These are phyloP conservation scores for Melampsora larici-populina DNA, from an alignment of 1,284 basidiomycete genomes.

Conservation along the genomic window DNA sequence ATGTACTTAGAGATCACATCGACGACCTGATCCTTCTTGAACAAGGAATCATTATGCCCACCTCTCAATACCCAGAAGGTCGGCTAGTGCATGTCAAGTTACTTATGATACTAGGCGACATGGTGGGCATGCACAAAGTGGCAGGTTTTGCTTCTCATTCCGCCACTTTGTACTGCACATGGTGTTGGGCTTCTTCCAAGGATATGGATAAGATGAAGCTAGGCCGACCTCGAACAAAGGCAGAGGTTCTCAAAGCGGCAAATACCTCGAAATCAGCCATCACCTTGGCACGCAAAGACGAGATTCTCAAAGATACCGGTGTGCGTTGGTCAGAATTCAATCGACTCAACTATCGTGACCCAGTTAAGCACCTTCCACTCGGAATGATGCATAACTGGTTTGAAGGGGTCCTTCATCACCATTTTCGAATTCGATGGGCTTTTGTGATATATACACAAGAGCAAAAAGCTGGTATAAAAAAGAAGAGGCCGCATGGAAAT, in stretches of 20 bases:
- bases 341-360: slow-evolving; percentile 31
- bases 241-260: not conserved
- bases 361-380: slow-evolving; percentile 16
- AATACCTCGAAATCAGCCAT: not conserved
- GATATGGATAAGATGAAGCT: not conserved
- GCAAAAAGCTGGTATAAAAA: not conserved
- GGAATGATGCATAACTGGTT: slow-evolving; percentile 38
- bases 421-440: slow-evolving; percentile 24
- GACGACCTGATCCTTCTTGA: slow-evolving; percentile 1
- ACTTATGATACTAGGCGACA: slow-evolving; percentile 12
- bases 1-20: not conserved
- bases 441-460: not conserved
- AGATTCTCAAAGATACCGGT: slow-evolving; percentile 12
- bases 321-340: slow-evolving; percentile 34
- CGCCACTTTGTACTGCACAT: slow-evolving; percentile 7
- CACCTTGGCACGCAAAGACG: not conserved
- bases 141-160: slow-evolving; percentile 18
- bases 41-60: not conserved
- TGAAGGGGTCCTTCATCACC: slow-evolving; percentile 19
- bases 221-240: not conserved
- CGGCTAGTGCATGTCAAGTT: slow-evolving; percentile 1
- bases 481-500: not conserved
- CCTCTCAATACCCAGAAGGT: slow-evolving; percentile 2
- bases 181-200: not conserved
- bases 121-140: slow-evolving; percentile 10